Evolutionary conservation across 2,329 filamentous ascomycete genomes (phyloP).

Genomic region (Polytolypa hystricis): DNA sequence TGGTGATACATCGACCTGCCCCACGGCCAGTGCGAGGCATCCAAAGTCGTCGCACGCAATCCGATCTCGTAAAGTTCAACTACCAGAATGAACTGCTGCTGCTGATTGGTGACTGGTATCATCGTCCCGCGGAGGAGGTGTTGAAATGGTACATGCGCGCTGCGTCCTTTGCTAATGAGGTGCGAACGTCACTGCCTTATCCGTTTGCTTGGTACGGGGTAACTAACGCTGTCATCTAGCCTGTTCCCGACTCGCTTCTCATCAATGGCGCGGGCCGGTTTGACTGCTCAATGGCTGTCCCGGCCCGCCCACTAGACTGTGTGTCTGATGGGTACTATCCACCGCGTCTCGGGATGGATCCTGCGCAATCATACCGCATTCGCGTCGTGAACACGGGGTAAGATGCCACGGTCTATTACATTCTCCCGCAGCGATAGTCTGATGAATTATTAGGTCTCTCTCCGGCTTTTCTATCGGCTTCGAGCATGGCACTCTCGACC

Average conservation of each 20-base stretch:
- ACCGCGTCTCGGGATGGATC: conserved; percentile 18
- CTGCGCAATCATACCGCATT: conserved; percentile 22
- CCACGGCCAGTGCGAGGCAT: conserved; percentile 9
- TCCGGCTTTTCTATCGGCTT: conserved; percentile 29
- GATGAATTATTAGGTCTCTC: conserved; percentile 27
- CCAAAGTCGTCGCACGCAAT: conserved; percentile 13
- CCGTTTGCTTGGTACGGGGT: background rate
- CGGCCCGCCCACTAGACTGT: conserved; percentile 37
- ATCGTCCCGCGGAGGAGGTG: conserved; percentile 31
- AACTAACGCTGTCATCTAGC: conserved; percentile 19
- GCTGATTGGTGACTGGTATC: conserved; percentile 42
- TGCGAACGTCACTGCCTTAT: conserved; percentile 8
- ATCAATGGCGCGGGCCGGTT: conserved; percentile 39
- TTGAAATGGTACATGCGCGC: conserved; percentile 34
- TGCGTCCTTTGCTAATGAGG: conserved; percentile 35
- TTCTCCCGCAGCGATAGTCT: background rate
- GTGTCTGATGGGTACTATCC: conserved; percentile 15
- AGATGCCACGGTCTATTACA: background rate
- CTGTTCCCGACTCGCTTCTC: conserved; percentile 38
- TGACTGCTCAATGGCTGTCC: conserved; percentile 35
- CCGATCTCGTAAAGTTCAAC: conserved; percentile 9
- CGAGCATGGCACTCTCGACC: conserved; percentile 18
- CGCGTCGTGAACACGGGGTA: conserved; percentile 37
- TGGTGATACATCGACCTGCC: conserved; percentile 35
- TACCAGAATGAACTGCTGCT: conserved; percentile 35